These are phyloP conservation scores for Sequoiadendron giganteum DNA, from an alignment of 75 land plant genomes.

Conservation along the genomic window DNA sequence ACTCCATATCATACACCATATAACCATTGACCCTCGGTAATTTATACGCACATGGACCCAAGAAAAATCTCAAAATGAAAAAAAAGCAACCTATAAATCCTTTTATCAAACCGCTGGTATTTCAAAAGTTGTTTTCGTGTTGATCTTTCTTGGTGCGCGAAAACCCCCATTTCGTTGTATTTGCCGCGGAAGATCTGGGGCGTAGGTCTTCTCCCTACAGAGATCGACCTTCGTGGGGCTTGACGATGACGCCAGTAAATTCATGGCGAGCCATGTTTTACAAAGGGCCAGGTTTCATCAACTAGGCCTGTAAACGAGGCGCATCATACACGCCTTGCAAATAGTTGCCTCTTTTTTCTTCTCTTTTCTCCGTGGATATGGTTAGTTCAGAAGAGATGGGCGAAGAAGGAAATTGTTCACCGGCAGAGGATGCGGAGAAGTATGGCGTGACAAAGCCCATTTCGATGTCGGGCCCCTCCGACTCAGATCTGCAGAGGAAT, in stretches of 20 bases:
- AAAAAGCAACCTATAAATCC: neutral
- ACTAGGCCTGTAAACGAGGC: neutral
- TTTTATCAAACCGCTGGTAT: neutral
- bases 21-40: no score
- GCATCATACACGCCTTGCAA: neutral
- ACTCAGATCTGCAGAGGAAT: constrained; percentile 50
- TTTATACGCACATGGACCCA: neutral
- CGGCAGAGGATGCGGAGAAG: constrained; percentile 20
- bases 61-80: no score
- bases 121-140: neutral
- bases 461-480: constrained; percentile 66
- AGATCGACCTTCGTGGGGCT: neutral
- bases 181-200: neutral
- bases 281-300: neutral
- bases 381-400: constrained; percentile 1
- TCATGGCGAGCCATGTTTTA: neutral
- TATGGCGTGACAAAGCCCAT: constrained; percentile 85
- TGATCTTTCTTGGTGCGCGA: neutral
- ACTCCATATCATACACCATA: no score
- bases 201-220: neutral
- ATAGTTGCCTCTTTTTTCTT: neutral
- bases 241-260: neutral
- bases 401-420: constrained; percentile 10
- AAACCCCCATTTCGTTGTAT: neutral
- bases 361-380: neutral